Conservation (phyloP, 2,329 filamentous ascomycete species). For the Hymenoscyphus infarciens region DNA sequence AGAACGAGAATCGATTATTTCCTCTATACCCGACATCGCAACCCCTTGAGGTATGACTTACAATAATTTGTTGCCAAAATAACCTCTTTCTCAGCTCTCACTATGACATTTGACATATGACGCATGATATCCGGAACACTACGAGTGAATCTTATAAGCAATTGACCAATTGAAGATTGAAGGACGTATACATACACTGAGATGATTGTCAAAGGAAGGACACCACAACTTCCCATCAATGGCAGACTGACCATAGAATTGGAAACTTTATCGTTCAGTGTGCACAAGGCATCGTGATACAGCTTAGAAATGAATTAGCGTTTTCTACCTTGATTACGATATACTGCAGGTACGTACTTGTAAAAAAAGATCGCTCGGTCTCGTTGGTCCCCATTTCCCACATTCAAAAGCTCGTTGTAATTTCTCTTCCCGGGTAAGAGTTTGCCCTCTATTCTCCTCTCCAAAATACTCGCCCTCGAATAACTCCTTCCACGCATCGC, state of each 20-base stretch:
- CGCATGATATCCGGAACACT: slow-evolving; percentile 64
- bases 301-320: slow-evolving; percentile 13
- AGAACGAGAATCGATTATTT: neutral
- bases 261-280: slow-evolving; percentile 31
- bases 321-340: neutral
- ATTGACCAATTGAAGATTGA: neutral
- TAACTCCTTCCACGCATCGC: slow-evolving; percentile 52
- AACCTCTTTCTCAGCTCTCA: slow-evolving; percentile 67
- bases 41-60: neutral
- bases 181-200: slow-evolving; percentile 42
- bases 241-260: slow-evolving; percentile 51
- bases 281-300: slow-evolving; percentile 24
- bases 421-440: slow-evolving; percentile 37
- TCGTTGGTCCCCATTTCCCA: slow-evolving; percentile 62
- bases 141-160: slow-evolving; percentile 18
- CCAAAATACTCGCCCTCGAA: slow-evolving; percentile 38
- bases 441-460: slow-evolving; percentile 11
- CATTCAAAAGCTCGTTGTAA: slow-evolving; percentile 55
- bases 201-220: slow-evolving; percentile 64
- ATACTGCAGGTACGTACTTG: slow-evolving; percentile 39
- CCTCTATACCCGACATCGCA: neutral
- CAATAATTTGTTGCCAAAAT: slow-evolving; percentile 69
- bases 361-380: slow-evolving; percentile 66
- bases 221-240: slow-evolving; percentile 57
- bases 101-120: slow-evolving; percentile 75